Evolutionary conservation across 2,329 filamentous ascomycete species (phyloP), one percentile per base, ranked within the genome.

Genomic region (Tetracladium maxilliforme): DNA sequence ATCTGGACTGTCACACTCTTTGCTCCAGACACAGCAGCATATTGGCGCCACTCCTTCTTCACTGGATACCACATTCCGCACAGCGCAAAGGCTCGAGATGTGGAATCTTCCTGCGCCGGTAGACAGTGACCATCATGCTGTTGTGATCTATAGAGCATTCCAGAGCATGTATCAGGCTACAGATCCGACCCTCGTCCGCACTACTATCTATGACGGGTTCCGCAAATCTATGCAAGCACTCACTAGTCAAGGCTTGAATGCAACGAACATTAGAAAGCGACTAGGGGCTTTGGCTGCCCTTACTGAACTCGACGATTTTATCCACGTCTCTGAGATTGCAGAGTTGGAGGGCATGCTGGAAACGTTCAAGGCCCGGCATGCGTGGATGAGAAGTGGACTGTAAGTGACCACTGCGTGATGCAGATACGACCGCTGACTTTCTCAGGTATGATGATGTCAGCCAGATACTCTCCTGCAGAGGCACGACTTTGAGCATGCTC

Each of bases 31-130:
- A 6, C 72, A 83, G 29, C 64, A 76, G 28, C 65, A 59, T 13
- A 51, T 65, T 7, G 66, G 70, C 18, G 61, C 57, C 15, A 64
- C 64, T 4, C 57, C 65, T 3, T 52, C 62, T 6, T 70, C 69
- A 1, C 56, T 79, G 6, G 75, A 83, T 23, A 77, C 66, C 32
- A 82, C 82, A 26, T 77, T 92, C 34, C 67, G 71, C 26, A 82
- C 81, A 6, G 84, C 86, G 12, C 69, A 81, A 31, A 78, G 77
- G 35, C 58, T 95, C 10, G 84, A 90, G 37, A 77, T 87, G 40
- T 98, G 90, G 90, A 86, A 94, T 43, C 62, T 95, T 12, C 79
- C 81, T 10, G 72, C 74, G 1, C 80, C 84, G 1, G 56, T 62
- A 6, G 53, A 61, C 4, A 67, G 64, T 24, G 56, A 63, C 9